Base-by-base conservation (phyloP, 305 asterid genomes). In the Vinca major region DNA sequence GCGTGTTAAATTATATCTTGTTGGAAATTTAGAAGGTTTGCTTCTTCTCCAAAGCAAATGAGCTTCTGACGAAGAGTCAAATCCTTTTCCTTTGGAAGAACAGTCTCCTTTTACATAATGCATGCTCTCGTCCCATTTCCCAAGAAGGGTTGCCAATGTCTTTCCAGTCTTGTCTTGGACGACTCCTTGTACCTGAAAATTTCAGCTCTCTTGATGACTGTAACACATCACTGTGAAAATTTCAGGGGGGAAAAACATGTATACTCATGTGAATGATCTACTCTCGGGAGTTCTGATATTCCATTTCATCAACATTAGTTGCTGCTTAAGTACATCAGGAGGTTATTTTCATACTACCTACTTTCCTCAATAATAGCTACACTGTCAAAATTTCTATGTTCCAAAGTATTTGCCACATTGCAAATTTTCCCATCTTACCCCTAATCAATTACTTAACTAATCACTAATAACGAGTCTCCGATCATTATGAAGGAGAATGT, bases 91-190 rank as follows among this genome's bases (percentile, higher is more conserved):
- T 79, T 73, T 80, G 45, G 82, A 84, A 78, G 84, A 85, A 80
- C 58, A 73, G 69, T 90, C 97, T 77, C 96, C 96, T 66, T 81
- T 62, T 48, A 85, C 81, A 68, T 80, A 91, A 80, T 86, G 86
- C 90, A 90, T 81, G 82, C 94, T 93, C 78, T 93, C 97, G 70
- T 90, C 98, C 98, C 98, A 93, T 76, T 93, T 92, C 26, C 98
- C 97, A 53, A 86, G 83, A 77, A 88, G 74, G 37, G 95, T 84
- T 63, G 96, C 95, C 58, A 82, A 86, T 9, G 86, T 87, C 80
- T 86, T 90, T 72, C 96, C 97, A 72, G 75, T 83, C 75, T 77
- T 82, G 79, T 87, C 95, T 78, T 83, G 95, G 65, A 92, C 92
- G 52, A 78, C 63, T 76, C 98, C 98, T 19, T 90, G 95, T 63